Conservation (phyloP, 2,329 filamentous ascomycete genomes). For the Claviceps lovelessii region DNA sequence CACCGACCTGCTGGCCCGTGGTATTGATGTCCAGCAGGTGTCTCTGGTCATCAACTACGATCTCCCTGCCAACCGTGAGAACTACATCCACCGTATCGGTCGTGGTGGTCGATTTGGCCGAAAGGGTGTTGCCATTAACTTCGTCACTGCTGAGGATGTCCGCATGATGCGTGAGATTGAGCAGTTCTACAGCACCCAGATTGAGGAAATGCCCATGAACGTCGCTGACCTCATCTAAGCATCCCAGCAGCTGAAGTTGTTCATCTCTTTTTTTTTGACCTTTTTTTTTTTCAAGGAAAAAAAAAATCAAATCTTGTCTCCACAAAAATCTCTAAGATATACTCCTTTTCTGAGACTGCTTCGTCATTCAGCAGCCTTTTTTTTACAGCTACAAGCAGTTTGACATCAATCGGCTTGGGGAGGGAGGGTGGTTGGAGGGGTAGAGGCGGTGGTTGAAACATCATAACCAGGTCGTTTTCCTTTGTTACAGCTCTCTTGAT, state of each 20-base stretch:
- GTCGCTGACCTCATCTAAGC: conserved; percentile 60
- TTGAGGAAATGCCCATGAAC: conserved; percentile 99
- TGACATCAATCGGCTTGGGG: conserved; percentile 10
- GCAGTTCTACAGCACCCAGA: conserved; percentile 99
- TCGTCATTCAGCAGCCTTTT: conserved; percentile 10
- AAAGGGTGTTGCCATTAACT: conserved; percentile 99
- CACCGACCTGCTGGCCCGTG: conserved; percentile 93
- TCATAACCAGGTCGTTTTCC: conserved; percentile 17
- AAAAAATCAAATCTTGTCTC: conserved; percentile 11
- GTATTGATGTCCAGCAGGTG: conserved; percentile 99
- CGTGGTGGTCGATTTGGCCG: conserved; percentile 98
- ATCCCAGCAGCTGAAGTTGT: background rate
- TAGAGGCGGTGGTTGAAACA: conserved; percentile 6
- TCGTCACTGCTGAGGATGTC: conserved; percentile 96
- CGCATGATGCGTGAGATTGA: conserved; percentile 99
- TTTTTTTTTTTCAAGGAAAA: background rate
- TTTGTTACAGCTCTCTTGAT: conserved; percentile 23
- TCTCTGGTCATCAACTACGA: conserved; percentile 99
- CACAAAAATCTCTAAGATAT: conserved; percentile 5
- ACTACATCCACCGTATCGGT: conserved; percentile 99
- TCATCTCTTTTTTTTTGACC: background rate
- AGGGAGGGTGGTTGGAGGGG: background rate
- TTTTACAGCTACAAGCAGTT: conserved; percentile 13
- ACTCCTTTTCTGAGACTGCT: conserved; percentile 11
- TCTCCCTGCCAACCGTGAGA: conserved; percentile 95